A percentile compares a stretch with the other conserved stretches of the same genome.
These are phyloP conservation scores for Corymbia calophylla DNA, from an alignment of 441 rosid genomes.

Conservation along the genomic window DNA sequence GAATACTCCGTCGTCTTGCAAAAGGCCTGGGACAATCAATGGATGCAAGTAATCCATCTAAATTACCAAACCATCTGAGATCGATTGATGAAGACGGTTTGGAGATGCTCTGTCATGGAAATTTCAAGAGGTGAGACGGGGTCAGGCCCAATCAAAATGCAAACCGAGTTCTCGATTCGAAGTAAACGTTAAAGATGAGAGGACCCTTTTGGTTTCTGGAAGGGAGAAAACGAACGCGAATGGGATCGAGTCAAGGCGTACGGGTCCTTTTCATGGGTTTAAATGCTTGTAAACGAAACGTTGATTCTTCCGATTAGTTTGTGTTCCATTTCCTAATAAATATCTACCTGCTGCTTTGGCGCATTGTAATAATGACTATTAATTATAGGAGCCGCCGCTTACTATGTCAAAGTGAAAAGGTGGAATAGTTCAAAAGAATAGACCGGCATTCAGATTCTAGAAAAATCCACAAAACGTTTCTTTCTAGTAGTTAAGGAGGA, in stretches of 20 bases:
- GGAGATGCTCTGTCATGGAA: not conserved
- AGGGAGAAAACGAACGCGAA: not conserved
- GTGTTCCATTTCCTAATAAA: not conserved
- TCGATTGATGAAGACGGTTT: not conserved
- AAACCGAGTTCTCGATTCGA: not conserved
- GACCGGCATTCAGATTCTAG: not conserved
- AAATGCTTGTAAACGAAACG: not conserved
- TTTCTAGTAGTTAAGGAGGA: not conserved
- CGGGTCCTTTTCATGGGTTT: not conserved
- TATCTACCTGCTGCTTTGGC: not conserved
- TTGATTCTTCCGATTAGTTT: not conserved
- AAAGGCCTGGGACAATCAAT: not conserved
- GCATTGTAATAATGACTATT: not conserved
- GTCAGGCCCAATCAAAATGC: not conserved
- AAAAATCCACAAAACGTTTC: not conserved
- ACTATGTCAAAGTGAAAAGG: not conserved
- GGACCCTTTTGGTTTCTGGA: not conserved
- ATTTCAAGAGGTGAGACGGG: not conserved
- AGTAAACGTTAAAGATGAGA: not conserved
- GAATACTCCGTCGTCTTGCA: not conserved
- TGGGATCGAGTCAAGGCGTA: not conserved
- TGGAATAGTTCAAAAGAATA: not conserved
- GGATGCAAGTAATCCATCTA: not conserved
- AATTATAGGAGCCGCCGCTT: not conserved
- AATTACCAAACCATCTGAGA: not conserved